A percentile compares a stretch with the other conserved stretches of the same genome.
Conservation (phyloP, 805 yeast genomes). For the Cyberlindnera lachancei region DNA sequence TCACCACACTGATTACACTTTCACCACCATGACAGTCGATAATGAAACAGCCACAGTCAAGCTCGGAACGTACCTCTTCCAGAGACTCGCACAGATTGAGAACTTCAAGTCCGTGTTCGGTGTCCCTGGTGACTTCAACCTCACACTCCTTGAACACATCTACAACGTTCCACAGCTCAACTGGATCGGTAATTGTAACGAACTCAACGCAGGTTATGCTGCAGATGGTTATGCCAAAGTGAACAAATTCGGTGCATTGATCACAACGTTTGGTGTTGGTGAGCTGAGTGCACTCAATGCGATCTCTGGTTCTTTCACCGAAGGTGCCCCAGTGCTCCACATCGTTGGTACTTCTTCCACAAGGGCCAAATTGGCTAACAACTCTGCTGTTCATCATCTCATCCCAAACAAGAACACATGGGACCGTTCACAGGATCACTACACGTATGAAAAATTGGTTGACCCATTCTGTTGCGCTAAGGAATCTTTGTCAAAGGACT, state of each 20-base stretch:
- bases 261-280: conserved; percentile 80
- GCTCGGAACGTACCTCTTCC: conserved; percentile 58
- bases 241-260: conserved; percentile 28
- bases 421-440: conserved; percentile 44
- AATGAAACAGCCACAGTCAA: conserved; percentile 26
- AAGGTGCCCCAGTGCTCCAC: conserved; percentile 73
- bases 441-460: conserved; percentile 48
- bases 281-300: conserved; percentile 84
- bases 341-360: conserved; percentile 75
- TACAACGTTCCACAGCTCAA: conserved; percentile 41
- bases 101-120: conserved; percentile 56
- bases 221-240: conserved; percentile 81
- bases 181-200: conserved; percentile 85
- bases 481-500: conserved; percentile 38
- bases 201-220: conserved; percentile 83
- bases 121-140: conserved; percentile 69
- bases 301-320: conserved; percentile 75
- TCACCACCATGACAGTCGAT: conserved; percentile 15
- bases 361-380: conserved; percentile 23
- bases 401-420: conserved; percentile 39
- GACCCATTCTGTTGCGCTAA: conserved; percentile 47
- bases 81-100: conserved; percentile 45
- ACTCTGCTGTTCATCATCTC: conserved; percentile 40
- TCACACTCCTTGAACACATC: conserved; percentile 58
- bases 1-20: no score